Evolutionary conservation across 2,329 filamentous ascomycete species (phyloP).

Genomic region (Helotiales sp.): DNA sequence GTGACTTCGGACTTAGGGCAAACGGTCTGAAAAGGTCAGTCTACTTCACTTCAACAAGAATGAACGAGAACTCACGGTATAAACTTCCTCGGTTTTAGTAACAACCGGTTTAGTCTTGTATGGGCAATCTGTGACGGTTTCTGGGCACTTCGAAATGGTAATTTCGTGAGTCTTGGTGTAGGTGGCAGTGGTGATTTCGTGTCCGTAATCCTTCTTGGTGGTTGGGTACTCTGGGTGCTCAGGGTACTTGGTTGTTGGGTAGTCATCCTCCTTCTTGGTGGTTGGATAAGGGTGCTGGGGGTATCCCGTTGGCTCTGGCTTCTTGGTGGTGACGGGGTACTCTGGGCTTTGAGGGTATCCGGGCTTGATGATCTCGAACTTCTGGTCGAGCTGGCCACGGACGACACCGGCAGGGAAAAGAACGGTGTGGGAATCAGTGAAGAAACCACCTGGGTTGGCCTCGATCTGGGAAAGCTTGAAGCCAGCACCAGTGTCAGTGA

Average conservation of each 20-base stretch:
- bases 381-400: slow-evolving; percentile 49
- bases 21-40: not conserved
- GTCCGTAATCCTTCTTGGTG: not conserved
- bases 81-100: slow-evolving; percentile 1
- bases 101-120: slow-evolving; percentile 6
- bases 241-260: not conserved
- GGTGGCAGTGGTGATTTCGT: not conserved
- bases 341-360: not conserved
- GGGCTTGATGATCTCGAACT: slow-evolving; percentile 1
- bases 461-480: slow-evolving; percentile 55
- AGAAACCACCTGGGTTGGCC: slow-evolving; percentile 53
- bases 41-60: too few relatives aligned
- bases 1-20: slow-evolving; percentile 1
- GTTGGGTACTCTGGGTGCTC: not conserved
- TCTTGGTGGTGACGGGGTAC: not conserved
- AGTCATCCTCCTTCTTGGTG: not conserved
- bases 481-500: slow-evolving; percentile 51
- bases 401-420: slow-evolving; percentile 52
- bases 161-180: not conserved
- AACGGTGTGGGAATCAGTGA: slow-evolving; percentile 53
- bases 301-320: not conserved
- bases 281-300: not conserved
- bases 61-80: not conserved
- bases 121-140: not conserved
- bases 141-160: not conserved